phyloP scores from a whole-genome alignment of 2,329 filamentous ascomycete species.

The Monosporascus sp. region DNA sequence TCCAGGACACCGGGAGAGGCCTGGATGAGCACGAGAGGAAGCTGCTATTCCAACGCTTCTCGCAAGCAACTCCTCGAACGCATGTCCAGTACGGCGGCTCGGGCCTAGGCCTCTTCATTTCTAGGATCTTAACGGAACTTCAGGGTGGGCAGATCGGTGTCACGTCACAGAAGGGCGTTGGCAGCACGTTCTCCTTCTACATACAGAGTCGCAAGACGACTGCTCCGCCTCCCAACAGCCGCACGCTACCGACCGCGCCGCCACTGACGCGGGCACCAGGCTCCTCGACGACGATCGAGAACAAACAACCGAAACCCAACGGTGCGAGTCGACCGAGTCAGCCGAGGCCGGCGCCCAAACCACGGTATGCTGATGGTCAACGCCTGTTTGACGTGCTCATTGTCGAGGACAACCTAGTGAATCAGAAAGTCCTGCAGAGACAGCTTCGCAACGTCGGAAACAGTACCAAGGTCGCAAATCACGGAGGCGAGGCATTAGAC shows the following conservation, averaged over 20 bases:
- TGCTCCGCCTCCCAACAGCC: constrained; percentile 31
- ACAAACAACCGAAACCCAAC: constrained; percentile 16
- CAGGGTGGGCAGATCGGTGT: constrained; percentile 77
- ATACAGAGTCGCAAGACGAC: constrained; percentile 59
- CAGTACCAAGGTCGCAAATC: constrained; percentile 57
- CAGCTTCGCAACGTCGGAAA: constrained; percentile 57
- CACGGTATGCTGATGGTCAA: constrained; percentile 22
- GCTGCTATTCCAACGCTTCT: constrained; percentile 62
- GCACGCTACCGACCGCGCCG: constrained; percentile 24
- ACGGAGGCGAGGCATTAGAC: constrained; percentile 58
- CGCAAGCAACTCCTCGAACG: constrained; percentile 61
- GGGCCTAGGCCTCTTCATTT: constrained; percentile 70
- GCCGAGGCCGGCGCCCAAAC: constrained; percentile 10
- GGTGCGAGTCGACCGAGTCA: constrained; percentile 3
- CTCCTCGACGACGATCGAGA: constrained; percentile 28
- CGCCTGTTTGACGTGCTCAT: constrained; percentile 52
- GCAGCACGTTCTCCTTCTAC: constrained; percentile 74
- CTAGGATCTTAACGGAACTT: constrained; percentile 66
- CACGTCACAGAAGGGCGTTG: constrained; percentile 58
- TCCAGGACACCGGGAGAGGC: constrained; percentile 66
- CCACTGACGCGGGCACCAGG: constrained; percentile 25
- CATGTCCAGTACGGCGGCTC: constrained; percentile 69
- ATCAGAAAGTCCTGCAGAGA: constrained; percentile 58
- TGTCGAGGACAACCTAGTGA: constrained; percentile 64
- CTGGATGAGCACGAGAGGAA: constrained; percentile 60